phyloP scores from a whole-genome alignment of 305 asterid genomes.

The Fraxinus latifolia region DNA sequence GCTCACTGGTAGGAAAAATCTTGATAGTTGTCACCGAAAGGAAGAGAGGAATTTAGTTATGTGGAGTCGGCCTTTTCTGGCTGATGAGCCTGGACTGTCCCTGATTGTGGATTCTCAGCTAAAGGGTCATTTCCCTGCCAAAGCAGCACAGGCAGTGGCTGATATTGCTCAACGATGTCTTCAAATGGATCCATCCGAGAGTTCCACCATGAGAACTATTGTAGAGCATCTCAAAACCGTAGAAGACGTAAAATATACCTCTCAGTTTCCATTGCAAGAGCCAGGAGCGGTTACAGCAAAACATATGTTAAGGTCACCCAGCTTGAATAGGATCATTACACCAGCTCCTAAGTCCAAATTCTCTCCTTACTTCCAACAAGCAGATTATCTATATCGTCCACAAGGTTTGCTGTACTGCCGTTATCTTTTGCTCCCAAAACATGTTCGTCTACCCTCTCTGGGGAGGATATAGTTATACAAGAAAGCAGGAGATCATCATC shows the following conservation, averaged over 20 bases:
- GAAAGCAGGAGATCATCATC: slow-evolving; percentile 65
- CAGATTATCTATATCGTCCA: slow-evolving; percentile 41
- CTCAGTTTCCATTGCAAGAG: slow-evolving; percentile 86
- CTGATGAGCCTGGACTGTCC: slow-evolving; percentile 79
- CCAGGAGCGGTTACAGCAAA: slow-evolving; percentile 65
- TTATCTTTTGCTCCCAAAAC: slow-evolving; percentile 60
- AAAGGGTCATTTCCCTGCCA: slow-evolving; percentile 82
- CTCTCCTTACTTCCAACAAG: slow-evolving; percentile 52
- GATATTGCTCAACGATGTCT: slow-evolving; percentile 88
- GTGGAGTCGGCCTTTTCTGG: slow-evolving; percentile 88
- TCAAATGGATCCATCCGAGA: slow-evolving; percentile 81
- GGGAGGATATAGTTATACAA: slow-evolving; percentile 57
- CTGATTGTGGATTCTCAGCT: slow-evolving; percentile 93
- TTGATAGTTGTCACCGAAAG: slow-evolving; percentile 66
- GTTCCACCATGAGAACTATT: slow-evolving; percentile 93
- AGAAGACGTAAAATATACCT: slow-evolving; percentile 79
- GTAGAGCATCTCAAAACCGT: slow-evolving; percentile 72
- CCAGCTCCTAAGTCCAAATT: slow-evolving; percentile 46
- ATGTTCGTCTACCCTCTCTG: slow-evolving; percentile 46
- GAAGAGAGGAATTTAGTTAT: slow-evolving; percentile 90
- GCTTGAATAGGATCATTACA: slow-evolving; percentile 65
- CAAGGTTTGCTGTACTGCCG: slow-evolving; percentile 38
- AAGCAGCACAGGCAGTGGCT: slow-evolving; percentile 83
- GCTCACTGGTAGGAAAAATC: slow-evolving; percentile 88
- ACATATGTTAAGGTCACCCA: slow-evolving; percentile 70